A percentile compares a stretch with the other conserved stretches of the same genome.
These are phyloP conservation scores for Cladosporium sp. DNA, from an alignment of 2,329 filamentous ascomycete species.

Conservation along the genomic window DNA sequence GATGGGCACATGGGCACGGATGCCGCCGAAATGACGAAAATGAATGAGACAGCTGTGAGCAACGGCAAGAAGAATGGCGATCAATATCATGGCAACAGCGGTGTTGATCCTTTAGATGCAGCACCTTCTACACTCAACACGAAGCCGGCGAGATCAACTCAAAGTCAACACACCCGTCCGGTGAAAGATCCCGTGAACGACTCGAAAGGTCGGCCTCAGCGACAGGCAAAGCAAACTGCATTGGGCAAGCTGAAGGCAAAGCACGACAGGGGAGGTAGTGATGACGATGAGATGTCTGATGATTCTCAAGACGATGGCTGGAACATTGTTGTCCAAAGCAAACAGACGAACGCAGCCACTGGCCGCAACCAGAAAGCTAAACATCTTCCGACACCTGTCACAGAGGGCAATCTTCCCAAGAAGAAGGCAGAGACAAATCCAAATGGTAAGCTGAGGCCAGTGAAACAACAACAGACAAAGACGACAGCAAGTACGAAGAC, in stretches of 20 bases:
- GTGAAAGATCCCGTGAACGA: not conserved
- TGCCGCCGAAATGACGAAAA: not conserved
- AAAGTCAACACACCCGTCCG: no score
- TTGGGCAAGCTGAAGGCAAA: slow-evolving; percentile 1
- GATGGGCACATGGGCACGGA: not conserved
- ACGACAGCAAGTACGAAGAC: not conserved
- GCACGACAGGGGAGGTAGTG: not conserved
- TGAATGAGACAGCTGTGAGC: not conserved
- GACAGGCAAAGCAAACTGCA: slow-evolving; percentile 14
- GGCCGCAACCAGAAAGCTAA: not conserved
- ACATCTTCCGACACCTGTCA: slow-evolving; percentile 5
- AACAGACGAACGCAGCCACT: not conserved
- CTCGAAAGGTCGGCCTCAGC: not conserved
- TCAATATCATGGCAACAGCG: not conserved
- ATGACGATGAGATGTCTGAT: not conserved
- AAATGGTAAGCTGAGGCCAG: not conserved
- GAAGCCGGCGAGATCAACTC: not conserved
- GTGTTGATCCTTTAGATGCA: no score
- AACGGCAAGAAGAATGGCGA: not conserved
- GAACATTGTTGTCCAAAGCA: no score
- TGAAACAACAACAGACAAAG: not conserved
- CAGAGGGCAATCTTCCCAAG: not conserved
- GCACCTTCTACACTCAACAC: not conserved
- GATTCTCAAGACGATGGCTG: not conserved
- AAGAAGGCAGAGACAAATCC: not conserved